These are phyloP conservation scores for Boletus rubropictus DNA, from an alignment of 768 basidiomycete genomes.

Conservation along the genomic window DNA sequence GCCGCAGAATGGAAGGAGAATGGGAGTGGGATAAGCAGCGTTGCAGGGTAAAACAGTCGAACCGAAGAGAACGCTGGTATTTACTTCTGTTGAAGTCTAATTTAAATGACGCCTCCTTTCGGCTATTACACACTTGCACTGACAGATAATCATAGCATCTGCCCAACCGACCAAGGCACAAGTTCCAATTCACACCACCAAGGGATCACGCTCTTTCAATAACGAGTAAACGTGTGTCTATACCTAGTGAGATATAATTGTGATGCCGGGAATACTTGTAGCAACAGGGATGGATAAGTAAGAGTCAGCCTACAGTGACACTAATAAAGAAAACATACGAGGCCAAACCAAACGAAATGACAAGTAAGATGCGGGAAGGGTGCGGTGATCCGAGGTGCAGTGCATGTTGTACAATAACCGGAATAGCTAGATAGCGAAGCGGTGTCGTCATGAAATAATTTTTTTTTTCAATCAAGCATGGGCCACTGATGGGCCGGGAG, in stretches of 20 bases:
- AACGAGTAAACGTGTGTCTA: conserved; percentile 21
- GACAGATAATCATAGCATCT: background rate
- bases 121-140: background rate
- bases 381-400: conserved; percentile 16
- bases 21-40: background rate
- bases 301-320: conserved; percentile 22
- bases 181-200: background rate
- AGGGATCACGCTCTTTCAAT: conserved; percentile 8
- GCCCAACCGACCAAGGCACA: too few relatives aligned
- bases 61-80: conserved; percentile 11
- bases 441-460: conserved; percentile 8
- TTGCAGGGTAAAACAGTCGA: background rate
- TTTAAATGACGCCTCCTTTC: conserved; percentile 11
- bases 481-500: background rate
- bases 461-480: conserved; percentile 9
- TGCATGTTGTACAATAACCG: conserved; percentile 25
- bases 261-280: conserved; percentile 27
- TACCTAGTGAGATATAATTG: conserved; percentile 27
- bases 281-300: conserved; percentile 29
- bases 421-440: conserved; percentile 13
- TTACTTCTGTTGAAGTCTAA: conserved; percentile 26
- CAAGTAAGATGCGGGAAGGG: conserved; percentile 18
- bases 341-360: conserved; percentile 16
- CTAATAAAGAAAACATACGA: conserved; percentile 24
- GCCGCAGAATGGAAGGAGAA: background rate